Conservation (phyloP, 2,329 filamentous ascomycete genomes). For the Fusarium sulawesiense region DNA sequence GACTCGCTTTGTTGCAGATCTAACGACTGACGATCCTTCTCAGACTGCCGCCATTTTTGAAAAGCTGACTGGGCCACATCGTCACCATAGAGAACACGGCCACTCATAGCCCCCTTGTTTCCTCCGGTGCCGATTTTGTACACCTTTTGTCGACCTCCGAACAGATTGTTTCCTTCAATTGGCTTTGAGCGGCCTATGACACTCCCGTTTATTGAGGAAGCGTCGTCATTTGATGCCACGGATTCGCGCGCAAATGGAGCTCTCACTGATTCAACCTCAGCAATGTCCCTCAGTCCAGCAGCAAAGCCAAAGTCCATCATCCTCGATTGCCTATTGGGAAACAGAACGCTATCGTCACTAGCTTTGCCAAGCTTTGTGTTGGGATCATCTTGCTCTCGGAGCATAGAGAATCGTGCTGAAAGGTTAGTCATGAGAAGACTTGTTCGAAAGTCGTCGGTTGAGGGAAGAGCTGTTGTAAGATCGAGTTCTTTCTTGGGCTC, state of each 20-base stretch:
- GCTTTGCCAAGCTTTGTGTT: conserved; percentile 90
- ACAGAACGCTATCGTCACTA: conserved; percentile 92
- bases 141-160: conserved; percentile 95
- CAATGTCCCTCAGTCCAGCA: conserved; percentile 80
- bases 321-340: conserved; percentile 82
- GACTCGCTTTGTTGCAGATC: conserved; percentile 45
- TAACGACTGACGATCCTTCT: conserved; percentile 62
- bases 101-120: conserved; percentile 67
- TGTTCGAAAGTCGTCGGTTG: conserved; percentile 90
- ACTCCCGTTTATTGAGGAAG: conserved; percentile 71
- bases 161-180: conserved; percentile 89
- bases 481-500: conserved; percentile 77
- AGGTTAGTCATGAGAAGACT: conserved; percentile 96
- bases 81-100: conserved; percentile 83
- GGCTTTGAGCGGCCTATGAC: conserved; percentile 88
- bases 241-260: conserved; percentile 73
- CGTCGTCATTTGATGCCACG: conserved; percentile 76
- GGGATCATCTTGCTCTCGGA: conserved; percentile 93
- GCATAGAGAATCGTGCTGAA: conserved; percentile 95
- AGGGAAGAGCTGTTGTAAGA: conserved; percentile 77
- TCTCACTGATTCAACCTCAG: conserved; percentile 86
- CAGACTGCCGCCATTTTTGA: conserved; percentile 75
- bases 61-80: conserved; percentile 87
- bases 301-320: conserved; percentile 75
- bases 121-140: conserved; percentile 79